These are phyloP conservation scores for Penicillium cinerascens DNA, from an alignment of 495 filamentous ascomycete species.

Conservation along the genomic window DNA sequence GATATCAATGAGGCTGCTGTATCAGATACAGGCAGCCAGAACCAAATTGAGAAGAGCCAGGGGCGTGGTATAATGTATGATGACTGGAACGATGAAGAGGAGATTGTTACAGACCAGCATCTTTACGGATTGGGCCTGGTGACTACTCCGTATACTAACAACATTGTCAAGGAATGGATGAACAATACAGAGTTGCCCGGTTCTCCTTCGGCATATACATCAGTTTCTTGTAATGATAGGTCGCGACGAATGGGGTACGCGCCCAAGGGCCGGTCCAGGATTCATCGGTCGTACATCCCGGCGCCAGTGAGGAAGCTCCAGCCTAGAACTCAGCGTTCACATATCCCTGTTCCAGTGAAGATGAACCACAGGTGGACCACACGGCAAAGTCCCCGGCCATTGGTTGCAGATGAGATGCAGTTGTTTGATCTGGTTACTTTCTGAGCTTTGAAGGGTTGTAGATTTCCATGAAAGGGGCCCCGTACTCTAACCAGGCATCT, in stretches of 20 bases:
- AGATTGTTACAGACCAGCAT: neutral
- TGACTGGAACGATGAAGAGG: neutral
- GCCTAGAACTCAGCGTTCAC: neutral
- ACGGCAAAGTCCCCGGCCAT: neutral
- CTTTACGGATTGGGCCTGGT: neutral
- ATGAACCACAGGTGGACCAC: neutral
- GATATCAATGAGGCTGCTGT: neutral
- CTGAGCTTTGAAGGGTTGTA: constrained; percentile 1
- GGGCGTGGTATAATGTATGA: neutral
- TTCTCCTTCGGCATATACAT: neutral
- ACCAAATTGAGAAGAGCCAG: neutral
- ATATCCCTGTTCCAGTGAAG: constrained; percentile 1
- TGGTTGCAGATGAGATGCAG: constrained; percentile 9
- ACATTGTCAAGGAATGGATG: neutral
- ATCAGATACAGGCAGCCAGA: neutral
- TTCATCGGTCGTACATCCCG: neutral
- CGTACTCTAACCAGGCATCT: neutral
- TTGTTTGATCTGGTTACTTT: constrained; percentile 24
- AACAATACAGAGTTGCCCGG: neutral
- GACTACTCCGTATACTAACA: neutral
- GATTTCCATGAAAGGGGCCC: neutral
- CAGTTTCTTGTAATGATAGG: neutral
- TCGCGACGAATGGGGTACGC: neutral
- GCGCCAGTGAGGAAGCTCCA: neutral
- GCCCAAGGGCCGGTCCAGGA: neutral